Percentiles rank a stretch among this genome's conserved stretches.
phyloP scores from a whole-genome alignment of 225 moss, liverwort and hornwort genomes.

The Pleurozium schreberi region DNA sequence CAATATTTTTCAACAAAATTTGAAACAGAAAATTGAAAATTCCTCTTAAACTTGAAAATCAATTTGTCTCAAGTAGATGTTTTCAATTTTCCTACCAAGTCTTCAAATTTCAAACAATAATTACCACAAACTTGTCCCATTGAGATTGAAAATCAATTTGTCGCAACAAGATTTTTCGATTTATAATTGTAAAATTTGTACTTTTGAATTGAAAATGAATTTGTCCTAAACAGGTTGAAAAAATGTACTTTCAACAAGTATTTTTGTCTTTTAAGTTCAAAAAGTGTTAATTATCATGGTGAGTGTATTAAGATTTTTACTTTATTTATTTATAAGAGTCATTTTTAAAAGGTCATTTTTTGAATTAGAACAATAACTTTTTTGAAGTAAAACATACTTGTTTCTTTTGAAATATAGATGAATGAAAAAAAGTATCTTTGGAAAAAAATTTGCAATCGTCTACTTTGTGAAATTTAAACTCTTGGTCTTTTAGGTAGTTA shows the following conservation, averaged over 20 bases:
- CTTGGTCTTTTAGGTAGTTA: fast-evolving
- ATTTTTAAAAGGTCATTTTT: neutral
- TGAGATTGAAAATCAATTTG: neutral
- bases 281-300: neutral
- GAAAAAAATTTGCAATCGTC: neutral
- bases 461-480: neutral
- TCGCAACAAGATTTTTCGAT: neutral
- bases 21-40: neutral
- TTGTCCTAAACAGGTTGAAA: neutral
- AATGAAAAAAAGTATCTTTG: neutral
- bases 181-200: neutral
- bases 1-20: neutral
- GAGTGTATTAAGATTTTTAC: neutral
- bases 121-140: fast-evolving
- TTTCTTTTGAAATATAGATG: neutral
- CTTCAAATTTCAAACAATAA: neutral
- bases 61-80: neutral
- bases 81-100: neutral
- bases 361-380: neutral
- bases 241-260: neutral
- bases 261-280: neutral
- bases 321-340: neutral
- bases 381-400: neutral
- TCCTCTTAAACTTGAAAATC: neutral
- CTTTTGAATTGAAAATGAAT: neutral